Base-by-base conservation (phyloP, 148 eudicot genomes). In the Amaranthus cruentus region DNA sequence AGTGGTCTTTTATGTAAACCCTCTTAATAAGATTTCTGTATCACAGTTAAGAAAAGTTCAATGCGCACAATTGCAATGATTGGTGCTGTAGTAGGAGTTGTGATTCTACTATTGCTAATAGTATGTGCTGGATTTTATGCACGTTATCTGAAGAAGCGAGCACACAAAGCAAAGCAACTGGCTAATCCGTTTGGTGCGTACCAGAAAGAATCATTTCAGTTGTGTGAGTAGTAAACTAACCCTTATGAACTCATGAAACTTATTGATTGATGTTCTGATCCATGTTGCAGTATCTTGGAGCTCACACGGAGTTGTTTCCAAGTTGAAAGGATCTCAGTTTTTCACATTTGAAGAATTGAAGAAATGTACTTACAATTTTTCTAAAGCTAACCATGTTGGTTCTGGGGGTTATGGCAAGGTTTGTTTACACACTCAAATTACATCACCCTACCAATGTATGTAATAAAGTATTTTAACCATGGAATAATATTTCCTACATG, bases 331-430 rank as follows among this genome's bases (percentile, higher is more conserved):
- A 65, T 86, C 90, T 4, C 84, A 83, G 79, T 77, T 71, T 71
- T 91, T 91, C 77, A 72, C 94, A 44, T 89, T 87, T 77, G 90
- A 88, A 38, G 97, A 91, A 78, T 77, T 91, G 70, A 84, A 84
- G 82, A 81, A 79, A 78, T 88, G 76, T 79, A 84, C 95, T 49
- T 76, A 81, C 63, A 85, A 77, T 72, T 91, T 91, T 74, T 82
- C 92, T 67, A 87, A 85, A 66, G 75, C 68, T 51, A 84, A 85
- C 73, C 61, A 75, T 46, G 80, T 91, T 66, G 97, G 97, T 55
- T 68, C 86, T 65, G 97, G 97, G 57, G 97, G 97, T 49, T 91
- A 89, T 73, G 97, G 97, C 53, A 89, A 86, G 92, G 97, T 91
- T 63, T 49, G 74, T 51, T 63, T 55, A 7, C 2, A 6, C 47